Conservation (phyloP, 441 rosid genomes). For the Euphorbia schlechtendalii region DNA sequence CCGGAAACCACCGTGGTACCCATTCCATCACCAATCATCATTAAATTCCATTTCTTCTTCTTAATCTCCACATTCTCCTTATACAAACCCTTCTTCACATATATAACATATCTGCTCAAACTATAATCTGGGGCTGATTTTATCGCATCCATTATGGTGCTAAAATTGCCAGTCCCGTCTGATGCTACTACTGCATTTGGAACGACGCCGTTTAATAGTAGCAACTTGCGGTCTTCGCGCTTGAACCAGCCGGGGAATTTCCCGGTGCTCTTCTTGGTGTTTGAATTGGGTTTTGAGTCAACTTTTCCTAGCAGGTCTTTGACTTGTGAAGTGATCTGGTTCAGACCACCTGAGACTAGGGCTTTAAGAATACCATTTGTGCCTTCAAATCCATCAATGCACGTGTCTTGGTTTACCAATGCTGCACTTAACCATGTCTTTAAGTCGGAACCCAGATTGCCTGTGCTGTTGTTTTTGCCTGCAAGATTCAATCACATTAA, state of each 20-base stretch:
- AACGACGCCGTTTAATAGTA: slow-evolving; percentile 34
- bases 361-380: too few relatives aligned
- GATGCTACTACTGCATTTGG: slow-evolving; percentile 61
- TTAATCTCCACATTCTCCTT: too few relatives aligned
- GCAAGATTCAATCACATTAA: slow-evolving; percentile 8
- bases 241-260: slow-evolving; percentile 60
- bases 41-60: too few relatives aligned
- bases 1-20: too few relatives aligned
- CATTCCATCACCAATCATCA: too few relatives aligned
- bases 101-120: slow-evolving; percentile 43
- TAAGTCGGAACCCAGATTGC: slow-evolving; percentile 62
- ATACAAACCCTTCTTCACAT: slow-evolving; percentile 67
- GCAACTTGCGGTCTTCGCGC: slow-evolving; percentile 41
- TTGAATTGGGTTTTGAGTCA: slow-evolving; percentile 27
- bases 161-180: slow-evolving; percentile 70
- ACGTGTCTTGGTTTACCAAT: slow-evolving; percentile 65
- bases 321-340: slow-evolving; percentile 50
- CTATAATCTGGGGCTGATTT: slow-evolving; percentile 57
- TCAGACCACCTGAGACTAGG: slow-evolving; percentile 50
- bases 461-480: slow-evolving; percentile 69
- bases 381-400: slow-evolving; percentile 76
- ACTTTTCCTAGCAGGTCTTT: slow-evolving; percentile 45
- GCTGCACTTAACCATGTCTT: slow-evolving; percentile 85
- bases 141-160: slow-evolving; percentile 59
- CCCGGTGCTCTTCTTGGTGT: slow-evolving; percentile 7